Evolutionary conservation across 78 protist genomes (phyloP).

Genomic region (Diacronema lutheri): DNA sequence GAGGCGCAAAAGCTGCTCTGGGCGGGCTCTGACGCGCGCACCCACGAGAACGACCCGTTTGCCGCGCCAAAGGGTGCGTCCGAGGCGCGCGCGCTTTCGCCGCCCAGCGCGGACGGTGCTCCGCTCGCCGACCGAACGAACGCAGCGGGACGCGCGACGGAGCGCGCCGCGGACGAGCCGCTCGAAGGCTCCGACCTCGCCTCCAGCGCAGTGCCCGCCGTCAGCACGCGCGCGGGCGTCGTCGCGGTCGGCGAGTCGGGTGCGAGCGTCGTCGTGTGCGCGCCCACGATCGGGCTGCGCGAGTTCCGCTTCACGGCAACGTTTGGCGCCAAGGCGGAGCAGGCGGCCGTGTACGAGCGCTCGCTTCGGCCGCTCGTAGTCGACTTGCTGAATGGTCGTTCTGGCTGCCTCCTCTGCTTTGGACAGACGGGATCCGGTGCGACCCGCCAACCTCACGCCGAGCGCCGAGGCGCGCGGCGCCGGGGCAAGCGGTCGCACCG

Average conservation of each 20-base stretch:
- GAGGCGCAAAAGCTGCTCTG: not conserved
- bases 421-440: slow-evolving; percentile 44
- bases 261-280: not conserved
- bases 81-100: too few relatives aligned
- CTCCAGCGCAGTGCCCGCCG: too few relatives aligned
- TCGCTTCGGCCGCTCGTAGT: not conserved
- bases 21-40: not conserved
- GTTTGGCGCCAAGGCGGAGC: not conserved
- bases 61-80: too few relatives aligned
- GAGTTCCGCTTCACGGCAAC: not conserved
- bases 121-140: too few relatives aligned
- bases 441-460: not conserved
- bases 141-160: too few relatives aligned
- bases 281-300: slow-evolving; percentile 4
- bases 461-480: not conserved
- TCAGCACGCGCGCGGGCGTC: not conserved
- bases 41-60: too few relatives aligned
- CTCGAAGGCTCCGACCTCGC: not conserved
- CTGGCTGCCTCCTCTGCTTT: slow-evolving; percentile 19
- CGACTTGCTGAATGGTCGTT: slow-evolving; percentile 1
- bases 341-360: not conserved
- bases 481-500: not conserved
- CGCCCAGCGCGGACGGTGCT: too few relatives aligned
- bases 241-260: not conserved
- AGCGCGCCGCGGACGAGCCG: not conserved